Evolutionary conservation across 768 basidiomycete genomes (phyloP).

Genomic region (Termitomyces eurrhizus): DNA sequence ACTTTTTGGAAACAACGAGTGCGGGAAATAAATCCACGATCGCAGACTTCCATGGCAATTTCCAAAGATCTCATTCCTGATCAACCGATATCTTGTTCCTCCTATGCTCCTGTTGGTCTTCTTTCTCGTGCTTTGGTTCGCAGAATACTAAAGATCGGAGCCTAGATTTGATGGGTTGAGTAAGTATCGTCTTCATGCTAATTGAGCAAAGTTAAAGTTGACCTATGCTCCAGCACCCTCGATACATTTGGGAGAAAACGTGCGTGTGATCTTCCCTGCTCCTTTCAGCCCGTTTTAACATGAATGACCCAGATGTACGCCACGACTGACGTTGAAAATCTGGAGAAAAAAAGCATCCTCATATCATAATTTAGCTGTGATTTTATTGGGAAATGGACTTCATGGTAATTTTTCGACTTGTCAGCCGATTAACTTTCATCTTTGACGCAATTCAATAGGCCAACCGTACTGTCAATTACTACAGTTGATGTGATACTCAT

Average conservation of each 20-base stretch:
- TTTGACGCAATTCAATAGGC: neutral
- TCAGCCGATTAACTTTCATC: neutral
- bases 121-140: neutral
- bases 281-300: neutral
- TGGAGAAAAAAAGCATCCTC: neutral
- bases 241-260: neutral
- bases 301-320: neutral
- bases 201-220: neutral
- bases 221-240: neutral
- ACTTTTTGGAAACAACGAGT: neutral
- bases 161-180: neutral
- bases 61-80: slow-evolving; percentile 3
- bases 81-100: slow-evolving; percentile 3
- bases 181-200: neutral
- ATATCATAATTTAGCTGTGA: neutral
- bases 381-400: neutral
- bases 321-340: neutral
- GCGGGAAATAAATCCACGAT: neutral
- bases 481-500: slow-evolving; percentile 5
- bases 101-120: slow-evolving; percentile 1
- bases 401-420: neutral
- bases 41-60: slow-evolving; percentile 1
- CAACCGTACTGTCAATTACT: neutral
- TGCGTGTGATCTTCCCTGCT: neutral
- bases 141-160: neutral